Evolutionary conservation across 495 filamentous ascomycete genomes (phyloP), one percentile per base, ranked within the genome.

Genomic region (Penicillium herquei): DNA sequence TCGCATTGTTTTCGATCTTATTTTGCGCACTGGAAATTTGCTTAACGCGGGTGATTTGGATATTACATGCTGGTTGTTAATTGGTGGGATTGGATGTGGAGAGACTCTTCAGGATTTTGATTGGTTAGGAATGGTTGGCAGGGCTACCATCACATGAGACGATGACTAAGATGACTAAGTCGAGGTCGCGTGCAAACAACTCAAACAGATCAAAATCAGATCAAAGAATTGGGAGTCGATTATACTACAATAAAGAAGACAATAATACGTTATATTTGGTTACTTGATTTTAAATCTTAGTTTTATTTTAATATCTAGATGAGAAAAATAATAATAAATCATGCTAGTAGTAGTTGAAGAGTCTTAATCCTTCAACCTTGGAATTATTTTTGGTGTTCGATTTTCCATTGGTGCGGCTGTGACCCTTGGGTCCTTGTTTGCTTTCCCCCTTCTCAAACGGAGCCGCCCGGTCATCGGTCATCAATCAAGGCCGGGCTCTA

Each of bases 141-240:
- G 65, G 65, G 39, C 62, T 65, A 65, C 65, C 40, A 40, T 54
- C 60, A 61, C 49, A 31, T 63, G n/a, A n/a, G n/a, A n/a, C n/a
- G n/a, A n/a, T n/a, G 57, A 64, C 42, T 7, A 47, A n/a, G 21
- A 42, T 41, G 55, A 51, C 46, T 53, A 48, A 59, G 43, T 60
- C 43, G 43, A 32, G 43, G 39, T 39, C 32, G 26, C n/a, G 32
- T 41, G 31, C 37, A 16, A 53, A 42, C 50, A 26, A 26, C 21
- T 2, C 21, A 26, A 26, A 26, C 21, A 26, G 21, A 26, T 26
- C 4, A 26, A 26, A 26, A 26, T 26, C 4, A 4, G 21, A 2
- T 26, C 21, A 31, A 10, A 47, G 9, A 47, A 47, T 47, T 26
- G 21, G 16, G 30, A 13, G 21, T 13, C 30, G 44, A 49, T 39